Conservation (phyloP, 2,329 filamentous ascomycete species). For the Cladophialophora psammophila region DNA sequence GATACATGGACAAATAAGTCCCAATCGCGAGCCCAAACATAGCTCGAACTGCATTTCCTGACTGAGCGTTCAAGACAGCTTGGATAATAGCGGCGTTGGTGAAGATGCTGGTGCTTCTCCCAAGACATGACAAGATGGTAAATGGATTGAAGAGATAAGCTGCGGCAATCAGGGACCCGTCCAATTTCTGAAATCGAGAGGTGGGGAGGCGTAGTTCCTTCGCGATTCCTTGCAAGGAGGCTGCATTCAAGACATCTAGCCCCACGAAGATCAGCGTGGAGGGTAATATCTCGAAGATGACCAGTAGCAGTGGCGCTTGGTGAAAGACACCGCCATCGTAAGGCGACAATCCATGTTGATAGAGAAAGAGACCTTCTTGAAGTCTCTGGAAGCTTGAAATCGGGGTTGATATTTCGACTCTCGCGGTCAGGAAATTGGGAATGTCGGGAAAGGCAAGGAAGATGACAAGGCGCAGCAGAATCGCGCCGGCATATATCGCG, state of each 20-base stretch:
- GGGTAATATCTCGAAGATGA: constrained; percentile 88
- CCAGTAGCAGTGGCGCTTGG: constrained; percentile 87
- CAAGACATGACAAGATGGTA: constrained; percentile 88
- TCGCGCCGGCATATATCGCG: constrained; percentile 76
- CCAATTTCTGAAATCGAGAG: constrained; percentile 36
- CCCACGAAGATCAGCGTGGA: constrained; percentile 81
- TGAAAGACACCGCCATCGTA: constrained; percentile 91
- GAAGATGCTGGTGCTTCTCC: constrained; percentile 86
- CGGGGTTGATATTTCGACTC: constrained; percentile 95
- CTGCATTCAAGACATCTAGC: constrained; percentile 81
- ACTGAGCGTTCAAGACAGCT: constrained; percentile 80
- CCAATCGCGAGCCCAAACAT: constrained; percentile 87
- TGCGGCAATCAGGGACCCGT: constrained; percentile 34
- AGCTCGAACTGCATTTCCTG: constrained; percentile 74
- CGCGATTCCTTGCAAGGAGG: constrained; percentile 79
- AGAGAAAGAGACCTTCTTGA: constrained; percentile 95
- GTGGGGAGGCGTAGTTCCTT: constrained; percentile 34
- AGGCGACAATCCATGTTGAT: constrained; percentile 93
- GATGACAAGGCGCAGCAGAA: constrained; percentile 78
- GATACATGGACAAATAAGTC: constrained; percentile 91
- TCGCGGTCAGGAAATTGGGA: constrained; percentile 82
- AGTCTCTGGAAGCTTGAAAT: constrained; percentile 99
- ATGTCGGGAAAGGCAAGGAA: constrained; percentile 82
- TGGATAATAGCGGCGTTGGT: constrained; percentile 87
- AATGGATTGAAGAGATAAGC: constrained; percentile 96